Conservation (phyloP, 2,329 filamentous ascomycete species). For the Coleophoma eucalyptorum region DNA sequence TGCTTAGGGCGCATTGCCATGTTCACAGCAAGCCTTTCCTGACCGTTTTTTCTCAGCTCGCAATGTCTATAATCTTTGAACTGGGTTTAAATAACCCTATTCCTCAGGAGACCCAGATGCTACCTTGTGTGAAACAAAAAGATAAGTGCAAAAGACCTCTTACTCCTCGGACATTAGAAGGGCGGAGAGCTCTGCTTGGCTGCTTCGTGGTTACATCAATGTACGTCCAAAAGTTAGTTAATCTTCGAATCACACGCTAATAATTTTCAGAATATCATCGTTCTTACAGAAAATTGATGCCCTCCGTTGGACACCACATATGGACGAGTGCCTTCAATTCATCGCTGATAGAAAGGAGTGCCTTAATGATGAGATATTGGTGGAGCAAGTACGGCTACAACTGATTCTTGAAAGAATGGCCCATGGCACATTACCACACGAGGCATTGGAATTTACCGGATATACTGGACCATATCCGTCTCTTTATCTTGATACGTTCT, state of each 20-base stretch:
- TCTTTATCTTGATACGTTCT: constrained; percentile 5
- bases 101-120: constrained; percentile 2
- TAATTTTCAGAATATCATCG: constrained; percentile 1
- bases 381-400: constrained; percentile 2
- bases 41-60: constrained; percentile 2
- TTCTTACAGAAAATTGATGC: constrained; percentile 3
- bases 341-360: constrained; percentile 1
- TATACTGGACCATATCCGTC: not conserved
- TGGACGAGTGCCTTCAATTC: constrained; percentile 3
- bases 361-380: constrained; percentile 4
- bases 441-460: not conserved
- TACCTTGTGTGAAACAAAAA: constrained; percentile 4
- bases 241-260: not conserved
- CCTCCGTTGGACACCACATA: constrained; percentile 6
- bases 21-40: constrained; percentile 2
- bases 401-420: constrained; percentile 3
- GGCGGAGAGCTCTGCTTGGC: constrained; percentile 5
- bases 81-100: constrained; percentile 6
- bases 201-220: constrained; percentile 7
- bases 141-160: not conserved
- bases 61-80: constrained; percentile 4
- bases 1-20: constrained; percentile 1
- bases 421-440: not conserved
- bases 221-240: constrained; percentile 1
- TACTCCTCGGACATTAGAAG: constrained; percentile 3